Evolutionary conservation across 371 early-diverging fungal genomes (phyloP).

Genomic region (Mortierella sp.): DNA sequence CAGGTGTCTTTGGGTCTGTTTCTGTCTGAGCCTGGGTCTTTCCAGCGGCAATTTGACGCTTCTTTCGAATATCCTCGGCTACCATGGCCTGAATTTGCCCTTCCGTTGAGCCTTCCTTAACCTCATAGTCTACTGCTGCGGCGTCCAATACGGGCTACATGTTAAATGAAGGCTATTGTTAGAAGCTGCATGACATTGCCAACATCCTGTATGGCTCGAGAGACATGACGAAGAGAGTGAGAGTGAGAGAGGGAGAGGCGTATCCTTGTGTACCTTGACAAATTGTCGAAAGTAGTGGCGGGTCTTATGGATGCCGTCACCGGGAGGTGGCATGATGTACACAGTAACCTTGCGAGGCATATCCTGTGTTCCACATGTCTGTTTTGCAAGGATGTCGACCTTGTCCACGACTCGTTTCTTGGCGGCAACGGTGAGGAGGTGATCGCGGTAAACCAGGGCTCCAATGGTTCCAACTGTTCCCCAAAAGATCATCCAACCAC

Average conservation of each 20-base stretch:
- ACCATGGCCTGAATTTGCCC: constrained; percentile 69
- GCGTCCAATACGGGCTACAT: constrained; percentile 74
- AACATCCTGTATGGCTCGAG: no score
- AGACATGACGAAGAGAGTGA: no score
- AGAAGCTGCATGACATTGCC: no score
- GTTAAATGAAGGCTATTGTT: no score
- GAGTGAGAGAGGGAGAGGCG: not conserved
- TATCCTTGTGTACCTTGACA: constrained; percentile 63
- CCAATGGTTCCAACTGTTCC: constrained; percentile 59
- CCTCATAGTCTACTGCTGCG: constrained; percentile 76
- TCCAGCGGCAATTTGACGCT: constrained; percentile 58
- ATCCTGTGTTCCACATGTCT: constrained; percentile 71
- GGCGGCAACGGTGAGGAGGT: constrained; percentile 60
- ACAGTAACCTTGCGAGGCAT: constrained; percentile 75
- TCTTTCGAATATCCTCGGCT: constrained; percentile 63
- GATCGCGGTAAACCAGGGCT: constrained; percentile 65
- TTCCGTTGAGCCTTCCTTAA: constrained; percentile 63
- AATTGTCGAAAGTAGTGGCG: constrained; percentile 72
- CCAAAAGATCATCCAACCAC: constrained; percentile 68
- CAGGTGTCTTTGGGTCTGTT: constrained; percentile 19
- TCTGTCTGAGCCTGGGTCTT: constrained; percentile 35
- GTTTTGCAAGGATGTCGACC: constrained; percentile 67
- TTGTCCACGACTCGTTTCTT: constrained; percentile 59
- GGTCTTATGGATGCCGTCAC: constrained; percentile 75
- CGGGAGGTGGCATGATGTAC: constrained; percentile 72